Conservation (phyloP, 1,284 basidiomycete species). For the Cutaneotrichosporon sp. region DNA sequence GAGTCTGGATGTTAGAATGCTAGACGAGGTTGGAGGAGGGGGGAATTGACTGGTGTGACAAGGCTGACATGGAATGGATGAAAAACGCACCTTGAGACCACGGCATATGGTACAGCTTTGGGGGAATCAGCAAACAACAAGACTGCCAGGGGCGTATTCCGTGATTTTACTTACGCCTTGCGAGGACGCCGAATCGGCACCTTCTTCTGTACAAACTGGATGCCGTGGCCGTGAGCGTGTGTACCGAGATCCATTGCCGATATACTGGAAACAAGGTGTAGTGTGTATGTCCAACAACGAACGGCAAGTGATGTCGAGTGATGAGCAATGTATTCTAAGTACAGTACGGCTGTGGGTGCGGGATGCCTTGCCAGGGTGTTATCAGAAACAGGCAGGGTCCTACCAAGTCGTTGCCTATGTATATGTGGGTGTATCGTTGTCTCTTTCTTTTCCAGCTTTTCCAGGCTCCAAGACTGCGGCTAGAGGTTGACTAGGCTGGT, state of each 20-base stretch:
- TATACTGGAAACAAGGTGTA: background rate
- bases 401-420: background rate
- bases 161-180: constrained; percentile 22
- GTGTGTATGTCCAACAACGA: background rate
- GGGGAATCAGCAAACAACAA: background rate
- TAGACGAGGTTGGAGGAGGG: background rate
- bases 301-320: background rate
- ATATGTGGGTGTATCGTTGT: background rate
- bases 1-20: constrained; percentile 12
- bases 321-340: background rate
- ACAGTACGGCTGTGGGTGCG: background rate
- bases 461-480: background rate
- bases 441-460: background rate
- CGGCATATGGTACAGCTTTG: constrained; percentile 21
- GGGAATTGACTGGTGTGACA: background rate
- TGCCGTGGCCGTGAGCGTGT: background rate
- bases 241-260: background rate
- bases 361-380: background rate
- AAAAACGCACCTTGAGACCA: constrained; percentile 17
- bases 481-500: too few species aligned
- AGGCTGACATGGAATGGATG: background rate
- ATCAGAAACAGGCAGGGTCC: background rate
- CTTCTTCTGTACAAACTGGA: constrained; percentile 13
- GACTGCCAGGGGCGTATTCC: background rate
- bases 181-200: constrained; percentile 22